Base-by-base conservation (phyloP, 176 grass and related monocot species). In the Puya raimondii region DNA sequence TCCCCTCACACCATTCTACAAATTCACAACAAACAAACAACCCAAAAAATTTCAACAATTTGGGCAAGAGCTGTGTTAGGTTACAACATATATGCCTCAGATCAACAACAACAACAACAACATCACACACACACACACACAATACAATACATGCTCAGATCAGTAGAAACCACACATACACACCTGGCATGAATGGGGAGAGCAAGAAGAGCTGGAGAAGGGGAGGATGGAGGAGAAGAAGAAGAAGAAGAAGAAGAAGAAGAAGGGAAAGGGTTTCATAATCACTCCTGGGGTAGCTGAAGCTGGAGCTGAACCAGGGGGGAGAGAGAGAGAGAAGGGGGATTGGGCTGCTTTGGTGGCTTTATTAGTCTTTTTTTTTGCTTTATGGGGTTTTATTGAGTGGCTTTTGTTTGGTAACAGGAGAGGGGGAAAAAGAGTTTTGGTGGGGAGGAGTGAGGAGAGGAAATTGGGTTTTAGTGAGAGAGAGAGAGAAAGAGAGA, bases 1-100 rank as follows among this genome's bases (percentile, higher is more conserved):
- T 12, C 93, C 86, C 82, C 89, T 85, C 42, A 92, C 74, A 11
- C 89, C 93, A 75, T 97, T 97, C 89, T 96, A 73, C 69, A 78
- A 50, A 17, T 67, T n/a, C 21, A 50, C 7, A 73, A 53, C 22
- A 26, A 73, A 53, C 22, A 26, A 52, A 0, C 22, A 50, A 42
- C 27, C 23, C 12, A 20, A 22, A 72, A 33, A 3, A 48, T 64
- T 15, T 25, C 22, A 0, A 75, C 53, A 53, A 72, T 58, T 68
- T 2, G 70, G 12, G 13, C 51, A 12, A 3, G 15, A 87, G 79
- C 88, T 91, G 69, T 50, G 73, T 42, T 63, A 65, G 20, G 64
- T 65, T 11, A 12, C 23, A 33, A 65, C 20, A 23, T 57, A 17
- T 12, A 26, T 65, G 13, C 22, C 20, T 65, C 21, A 65, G 25